Evolutionary conservation across 495 filamentous ascomycete genomes (phyloP), one percentile per base, ranked within the genome.

Genomic region (Neurospora sp.): DNA sequence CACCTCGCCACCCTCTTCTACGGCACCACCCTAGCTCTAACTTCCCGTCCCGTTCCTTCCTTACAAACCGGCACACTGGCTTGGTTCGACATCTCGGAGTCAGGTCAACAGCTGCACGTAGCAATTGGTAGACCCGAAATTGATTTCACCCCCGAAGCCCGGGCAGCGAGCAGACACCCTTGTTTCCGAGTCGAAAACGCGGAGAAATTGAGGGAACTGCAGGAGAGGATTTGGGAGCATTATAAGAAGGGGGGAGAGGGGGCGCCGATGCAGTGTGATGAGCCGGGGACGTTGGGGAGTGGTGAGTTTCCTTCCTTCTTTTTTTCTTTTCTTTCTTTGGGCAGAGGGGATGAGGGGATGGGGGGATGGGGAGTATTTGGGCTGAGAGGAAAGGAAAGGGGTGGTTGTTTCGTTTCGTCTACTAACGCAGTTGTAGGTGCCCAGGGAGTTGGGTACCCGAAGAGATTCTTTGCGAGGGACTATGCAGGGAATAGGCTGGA

Each of bases 401-500:
- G 28, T 45, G 21, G 28, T 28, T 24, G 34, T 45, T 45, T 21
- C 34, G 71, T 36, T 28, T 8, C 38, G 11, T 11, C 38, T 70
- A 11, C 39, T 59, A 70, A 71, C 48, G 40, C 9, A 3, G 37
- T 28, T 24, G 62, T 69, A 88, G 88, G 88, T 6, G 78, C 80
- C 0, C 80, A 87, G 75, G 88, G 86, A 0, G 86, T 84, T 2
- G 89, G 90, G 75, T 90, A 89, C 76, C 88, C 88, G 2, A 82
- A 77, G 38, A 81, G 89, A 24, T 90, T 90, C 80, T 91, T 91
- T 79, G 89, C 88, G 1, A 82, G 89, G 71, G 89, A 90, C 74
- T 90, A 82, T 83, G 88, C 86, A 7, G 89, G 89, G 9, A 91
- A 91, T 77, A 74, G 85, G 72, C 78, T 91, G 54, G 89, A 91